Percentiles rank a stretch among this genome's conserved stretches.
These are phyloP conservation scores for Boechera divaricarpa DNA, from an alignment of 345 rosid genomes.

Conservation along the genomic window DNA sequence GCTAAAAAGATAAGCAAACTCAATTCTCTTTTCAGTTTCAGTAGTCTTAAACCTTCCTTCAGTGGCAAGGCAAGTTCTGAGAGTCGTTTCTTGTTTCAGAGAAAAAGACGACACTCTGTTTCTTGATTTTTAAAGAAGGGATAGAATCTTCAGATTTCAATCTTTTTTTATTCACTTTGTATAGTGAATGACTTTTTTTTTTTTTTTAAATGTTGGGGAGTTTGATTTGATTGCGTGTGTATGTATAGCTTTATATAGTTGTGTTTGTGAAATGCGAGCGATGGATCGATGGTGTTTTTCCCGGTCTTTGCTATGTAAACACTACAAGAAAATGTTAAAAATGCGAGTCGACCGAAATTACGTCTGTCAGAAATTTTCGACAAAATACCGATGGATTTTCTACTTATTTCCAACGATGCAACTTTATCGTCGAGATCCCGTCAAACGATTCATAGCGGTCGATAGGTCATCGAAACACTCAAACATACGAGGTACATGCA, in stretches of 20 bases:
- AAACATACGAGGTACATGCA: too few species aligned
- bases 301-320: not conserved
- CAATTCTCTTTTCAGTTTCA: conserved; percentile 70
- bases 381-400: too few species aligned
- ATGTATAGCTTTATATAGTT: conserved; percentile 26
- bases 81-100: conserved; percentile 70
- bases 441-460: too few species aligned
- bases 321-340: too few species aligned
- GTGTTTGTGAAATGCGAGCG: conserved; percentile 25
- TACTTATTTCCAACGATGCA: too few species aligned
- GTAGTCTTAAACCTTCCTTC: conserved; percentile 55
- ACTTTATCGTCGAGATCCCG: too few species aligned
- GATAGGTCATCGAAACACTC: too few species aligned
- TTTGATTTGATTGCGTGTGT: conserved; percentile 28
- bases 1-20: conserved; percentile 82
- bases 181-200: conserved; percentile 22
- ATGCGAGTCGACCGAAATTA: too few species aligned
- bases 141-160: not conserved
- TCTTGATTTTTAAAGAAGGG: conserved; percentile 51
- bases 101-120: conserved; percentile 81
- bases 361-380: too few species aligned
- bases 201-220: not conserved
- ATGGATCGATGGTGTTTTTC: conserved; percentile 15
- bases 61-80: conserved; percentile 64
- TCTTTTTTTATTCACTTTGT: conserved; percentile 32